phyloP scores from a whole-genome alignment of 805 yeast genomes.

The Kregervanrija pseudodelftensis region DNA sequence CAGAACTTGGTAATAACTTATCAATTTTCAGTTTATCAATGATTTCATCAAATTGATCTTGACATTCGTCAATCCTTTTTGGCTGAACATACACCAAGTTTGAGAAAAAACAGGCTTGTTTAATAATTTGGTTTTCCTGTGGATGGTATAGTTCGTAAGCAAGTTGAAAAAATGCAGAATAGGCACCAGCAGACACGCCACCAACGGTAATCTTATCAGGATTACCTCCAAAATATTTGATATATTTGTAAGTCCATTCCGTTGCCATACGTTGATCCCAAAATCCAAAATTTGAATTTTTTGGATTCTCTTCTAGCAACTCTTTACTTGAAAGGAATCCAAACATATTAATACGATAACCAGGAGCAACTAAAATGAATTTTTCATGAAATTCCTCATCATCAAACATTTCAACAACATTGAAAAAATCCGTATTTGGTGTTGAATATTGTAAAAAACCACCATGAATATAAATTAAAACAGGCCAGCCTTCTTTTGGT shows the following conservation, averaged over 20 bases:
- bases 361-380: constrained; percentile 30
- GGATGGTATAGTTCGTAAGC: constrained; percentile 37
- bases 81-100: constrained; percentile 34
- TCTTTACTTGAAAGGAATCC: constrained; percentile 33
- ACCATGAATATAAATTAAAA: constrained; percentile 34
- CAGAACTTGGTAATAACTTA: constrained; percentile 5
- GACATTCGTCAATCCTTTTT: constrained; percentile 28
- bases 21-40: constrained; percentile 18
- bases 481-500: constrained; percentile 37
- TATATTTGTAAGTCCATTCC: constrained; percentile 38
- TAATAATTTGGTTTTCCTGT: constrained; percentile 31
- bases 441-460: constrained; percentile 35
- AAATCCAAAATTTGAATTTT: constrained; percentile 30
- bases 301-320: constrained; percentile 27
- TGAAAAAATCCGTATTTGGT: constrained; percentile 21
- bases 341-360: constrained; percentile 35
- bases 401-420: constrained; percentile 19
- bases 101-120: constrained; percentile 29
- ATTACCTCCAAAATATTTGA: constrained; percentile 41
- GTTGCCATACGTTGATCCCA: constrained; percentile 42
- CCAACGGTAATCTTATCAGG: constrained; percentile 33
- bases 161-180: constrained; percentile 34
- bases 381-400: constrained; percentile 25
- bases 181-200: constrained; percentile 43
- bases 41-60: constrained; percentile 32